These are phyloP conservation scores for Chlorella sp. DNA, from an alignment of 139 green algal genomes.

Conservation along the genomic window DNA sequence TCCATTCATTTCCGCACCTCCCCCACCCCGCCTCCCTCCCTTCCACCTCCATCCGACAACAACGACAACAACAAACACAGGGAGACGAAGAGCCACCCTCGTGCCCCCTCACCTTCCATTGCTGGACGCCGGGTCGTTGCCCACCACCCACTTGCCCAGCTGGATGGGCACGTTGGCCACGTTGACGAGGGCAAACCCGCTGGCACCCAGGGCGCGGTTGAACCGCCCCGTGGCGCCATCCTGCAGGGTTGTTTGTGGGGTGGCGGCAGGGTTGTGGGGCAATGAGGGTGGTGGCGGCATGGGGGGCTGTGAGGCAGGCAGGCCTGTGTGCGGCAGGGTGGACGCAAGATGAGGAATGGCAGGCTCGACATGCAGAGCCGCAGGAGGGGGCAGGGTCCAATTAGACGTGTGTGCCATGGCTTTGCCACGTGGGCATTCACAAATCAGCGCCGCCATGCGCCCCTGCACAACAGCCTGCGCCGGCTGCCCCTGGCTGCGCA, in stretches of 20 bases:
- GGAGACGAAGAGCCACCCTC: slow-evolving; percentile 15
- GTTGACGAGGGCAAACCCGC: slow-evolving; percentile 89
- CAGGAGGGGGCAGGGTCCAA: neutral
- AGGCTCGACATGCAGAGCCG: neutral
- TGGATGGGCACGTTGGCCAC: slow-evolving; percentile 85
- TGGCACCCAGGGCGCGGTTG: slow-evolving; percentile 65
- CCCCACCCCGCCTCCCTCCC: neutral
- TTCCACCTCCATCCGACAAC: too few relatives aligned
- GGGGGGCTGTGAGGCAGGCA: neutral
- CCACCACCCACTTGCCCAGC: slow-evolving; percentile 63
- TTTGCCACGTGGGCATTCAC: too few relatives aligned
- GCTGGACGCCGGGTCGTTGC: slow-evolving; percentile 45
- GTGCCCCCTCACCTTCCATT: slow-evolving; percentile 32
- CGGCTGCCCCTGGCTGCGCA: neutral
- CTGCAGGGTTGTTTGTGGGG: neutral
- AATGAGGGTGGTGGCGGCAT: neutral
- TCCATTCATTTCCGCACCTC: neutral
- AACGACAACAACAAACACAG: too few relatives aligned
- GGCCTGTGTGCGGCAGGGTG: neutral
- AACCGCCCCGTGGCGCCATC: slow-evolving; percentile 38
- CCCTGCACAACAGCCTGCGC: neutral
- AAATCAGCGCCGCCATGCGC: too few relatives aligned
- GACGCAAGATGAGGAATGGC: neutral
- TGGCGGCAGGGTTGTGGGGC: neutral
- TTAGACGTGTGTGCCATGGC: too few relatives aligned